Percentiles rank a stretch among this genome's conserved stretches.
Evolutionary conservation across 768 basidiomycete genomes (phyloP).

Genomic region (Lentinula guzmanii): DNA sequence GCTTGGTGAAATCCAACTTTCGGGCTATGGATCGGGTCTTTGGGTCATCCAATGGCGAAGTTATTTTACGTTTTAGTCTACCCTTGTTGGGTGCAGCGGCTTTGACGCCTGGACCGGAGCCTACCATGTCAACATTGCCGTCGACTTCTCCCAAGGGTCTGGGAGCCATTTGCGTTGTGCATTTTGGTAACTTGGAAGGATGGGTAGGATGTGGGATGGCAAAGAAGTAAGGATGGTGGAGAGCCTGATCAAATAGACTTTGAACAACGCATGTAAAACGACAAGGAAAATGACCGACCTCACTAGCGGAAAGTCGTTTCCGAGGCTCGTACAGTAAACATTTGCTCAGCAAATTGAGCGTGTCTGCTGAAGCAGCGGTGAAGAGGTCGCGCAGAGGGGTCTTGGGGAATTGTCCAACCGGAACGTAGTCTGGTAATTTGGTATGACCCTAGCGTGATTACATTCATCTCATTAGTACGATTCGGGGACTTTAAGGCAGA

Average conservation of each 20-base stretch:
- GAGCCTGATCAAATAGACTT: constrained; percentile 45
- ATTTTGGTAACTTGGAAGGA: constrained; percentile 85
- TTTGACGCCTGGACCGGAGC: constrained; percentile 46
- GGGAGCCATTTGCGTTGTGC: constrained; percentile 31
- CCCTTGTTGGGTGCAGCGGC: constrained; percentile 36
- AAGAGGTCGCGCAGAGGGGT: constrained; percentile 81
- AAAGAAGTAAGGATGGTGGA: constrained; percentile 84
- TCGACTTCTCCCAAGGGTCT: constrained; percentile 75
- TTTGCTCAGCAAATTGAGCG: constrained; percentile 74
- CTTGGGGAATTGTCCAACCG: constrained; percentile 82
- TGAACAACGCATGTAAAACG: neutral
- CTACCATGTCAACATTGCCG: constrained; percentile 55
- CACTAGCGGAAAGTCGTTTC: constrained; percentile 70
- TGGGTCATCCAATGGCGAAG: constrained; percentile 47
- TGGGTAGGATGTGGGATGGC: constrained; percentile 83
- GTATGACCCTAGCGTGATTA: constrained; percentile 64
- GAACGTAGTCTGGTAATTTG: constrained; percentile 84
- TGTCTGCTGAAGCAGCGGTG: constrained; percentile 83
- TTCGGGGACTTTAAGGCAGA: neutral
- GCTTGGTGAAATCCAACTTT: constrained; percentile 64
- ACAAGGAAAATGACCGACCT: constrained; percentile 42
- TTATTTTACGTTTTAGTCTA: constrained; percentile 65
- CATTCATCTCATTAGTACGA: neutral
- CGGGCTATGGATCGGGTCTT: constrained; percentile 57
- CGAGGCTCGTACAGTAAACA: constrained; percentile 84